Conservation (phyloP, 768 basidiomycete genomes). For the Calvatia gigantea region DNA sequence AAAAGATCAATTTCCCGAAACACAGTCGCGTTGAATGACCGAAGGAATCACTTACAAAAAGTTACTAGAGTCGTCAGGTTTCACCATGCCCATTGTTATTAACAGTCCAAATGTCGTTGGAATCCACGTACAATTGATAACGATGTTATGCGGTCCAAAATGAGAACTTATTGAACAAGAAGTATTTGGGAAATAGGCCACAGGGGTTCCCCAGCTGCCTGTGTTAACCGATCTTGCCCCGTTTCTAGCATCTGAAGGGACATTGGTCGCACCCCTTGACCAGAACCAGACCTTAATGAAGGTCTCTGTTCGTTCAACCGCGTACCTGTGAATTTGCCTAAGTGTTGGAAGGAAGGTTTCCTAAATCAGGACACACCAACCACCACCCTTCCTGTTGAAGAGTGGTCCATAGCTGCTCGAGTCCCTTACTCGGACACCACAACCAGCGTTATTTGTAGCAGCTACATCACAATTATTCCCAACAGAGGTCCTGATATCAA, state of each 20-base stretch:
- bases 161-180: conserved; percentile 51
- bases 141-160: conserved; percentile 52
- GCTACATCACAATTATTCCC: conserved; percentile 40
- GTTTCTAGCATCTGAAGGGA: conserved; percentile 38
- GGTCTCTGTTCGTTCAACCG: conserved; percentile 44
- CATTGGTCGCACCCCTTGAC: conserved; percentile 36
- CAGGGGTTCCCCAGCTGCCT: conserved; percentile 46
- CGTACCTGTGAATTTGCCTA: conserved; percentile 35
- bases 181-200: conserved; percentile 52
- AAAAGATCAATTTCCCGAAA: conserved; percentile 7
- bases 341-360: conserved; percentile 3
- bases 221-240: conserved; percentile 33
- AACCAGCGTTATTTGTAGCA: conserved; percentile 47
- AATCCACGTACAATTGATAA: conserved; percentile 43
- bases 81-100: neutral
- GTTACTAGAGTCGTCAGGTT: conserved; percentile 29
- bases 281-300: conserved; percentile 66
- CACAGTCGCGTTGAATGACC: neutral
- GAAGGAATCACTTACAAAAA: conserved; percentile 41
- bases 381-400: conserved; percentile 59
- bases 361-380: conserved; percentile 39
- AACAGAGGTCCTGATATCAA: conserved; percentile 24
- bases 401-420: conserved; percentile 45
- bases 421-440: conserved; percentile 38
- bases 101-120: neutral